Evolutionary conservation across 768 basidiomycete species (phyloP).

Genomic region (Fomitopsis pulvina): DNA sequence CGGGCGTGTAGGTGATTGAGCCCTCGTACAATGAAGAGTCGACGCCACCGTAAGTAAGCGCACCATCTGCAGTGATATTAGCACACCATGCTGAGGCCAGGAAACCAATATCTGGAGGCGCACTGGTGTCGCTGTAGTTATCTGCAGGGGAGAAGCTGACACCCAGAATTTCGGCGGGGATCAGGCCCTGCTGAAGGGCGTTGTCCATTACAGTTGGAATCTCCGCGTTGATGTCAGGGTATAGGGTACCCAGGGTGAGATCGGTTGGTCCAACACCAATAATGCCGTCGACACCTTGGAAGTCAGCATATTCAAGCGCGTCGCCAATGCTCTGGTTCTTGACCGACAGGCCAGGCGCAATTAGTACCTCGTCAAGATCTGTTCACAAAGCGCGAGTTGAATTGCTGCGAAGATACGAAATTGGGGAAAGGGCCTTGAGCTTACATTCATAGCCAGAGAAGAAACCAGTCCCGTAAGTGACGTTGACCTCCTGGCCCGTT

Average conservation of each 20-base stretch:
- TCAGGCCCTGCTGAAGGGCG: slow-evolving; percentile 24
- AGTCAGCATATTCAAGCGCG: slow-evolving; percentile 19
- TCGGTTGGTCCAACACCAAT: slow-evolving; percentile 32
- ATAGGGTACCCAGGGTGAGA: slow-evolving; percentile 21
- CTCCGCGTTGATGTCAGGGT: not conserved
- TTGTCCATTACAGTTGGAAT: slow-evolving; percentile 32
- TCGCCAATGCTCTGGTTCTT: slow-evolving; percentile 31
- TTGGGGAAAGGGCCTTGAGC: not conserved
- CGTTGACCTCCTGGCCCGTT: slow-evolving; percentile 29
- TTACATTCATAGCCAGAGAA: slow-evolving; percentile 31
- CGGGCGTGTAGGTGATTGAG: slow-evolving; percentile 27
- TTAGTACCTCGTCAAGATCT: slow-evolving; percentile 34
- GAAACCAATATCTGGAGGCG: slow-evolving; percentile 7
- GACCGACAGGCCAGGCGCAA: slow-evolving; percentile 22
- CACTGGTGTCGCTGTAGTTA: slow-evolving; percentile 11
- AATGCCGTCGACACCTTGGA: slow-evolving; percentile 16
- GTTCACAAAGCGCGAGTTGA: not conserved
- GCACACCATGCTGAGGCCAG: too few species aligned
- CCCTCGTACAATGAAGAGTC: slow-evolving; percentile 17
- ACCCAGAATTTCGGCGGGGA: slow-evolving; percentile 24
- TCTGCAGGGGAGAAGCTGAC: slow-evolving; percentile 25
- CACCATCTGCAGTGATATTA: slow-evolving; percentile 19
- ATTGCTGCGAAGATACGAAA: slow-evolving; percentile 2
- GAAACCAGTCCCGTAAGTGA: slow-evolving; percentile 45
- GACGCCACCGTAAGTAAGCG: slow-evolving; percentile 26